Percentiles rank a stretch among this genome's conserved stretches.
These are phyloP conservation scores for Talinum fruticosum DNA, from an alignment of 148 eudicot genomes.

Conservation along the genomic window DNA sequence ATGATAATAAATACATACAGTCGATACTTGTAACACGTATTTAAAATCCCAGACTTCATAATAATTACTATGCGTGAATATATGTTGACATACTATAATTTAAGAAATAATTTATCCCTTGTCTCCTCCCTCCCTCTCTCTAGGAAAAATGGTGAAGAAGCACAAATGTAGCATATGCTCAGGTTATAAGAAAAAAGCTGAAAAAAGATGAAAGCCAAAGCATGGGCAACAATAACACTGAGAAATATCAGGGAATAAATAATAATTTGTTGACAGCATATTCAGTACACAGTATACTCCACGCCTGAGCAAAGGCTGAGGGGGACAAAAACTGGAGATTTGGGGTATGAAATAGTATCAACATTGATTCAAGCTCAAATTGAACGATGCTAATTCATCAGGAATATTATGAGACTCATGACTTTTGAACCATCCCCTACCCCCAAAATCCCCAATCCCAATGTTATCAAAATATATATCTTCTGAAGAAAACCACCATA, in stretches of 20 bases:
- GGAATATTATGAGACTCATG: neutral
- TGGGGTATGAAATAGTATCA: neutral
- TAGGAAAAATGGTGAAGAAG: too few relatives aligned
- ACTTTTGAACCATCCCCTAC: neutral
- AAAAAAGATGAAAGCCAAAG: neutral
- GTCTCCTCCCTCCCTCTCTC: too few relatives aligned
- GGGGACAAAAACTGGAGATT: neutral
- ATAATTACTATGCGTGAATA: too few relatives aligned
- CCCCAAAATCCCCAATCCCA: too few relatives aligned
- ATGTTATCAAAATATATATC: neutral
- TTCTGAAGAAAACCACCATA: too few relatives aligned
- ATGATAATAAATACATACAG: too few relatives aligned
- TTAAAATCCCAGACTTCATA: too few relatives aligned
- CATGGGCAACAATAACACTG: neutral
- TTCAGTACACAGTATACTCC: too few relatives aligned
- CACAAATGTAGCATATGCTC: neutral
- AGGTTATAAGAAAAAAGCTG: neutral
- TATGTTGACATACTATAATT: too few relatives aligned
- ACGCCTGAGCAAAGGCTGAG: too few relatives aligned
- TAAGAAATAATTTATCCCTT: too few relatives aligned
- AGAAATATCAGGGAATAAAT: neutral
- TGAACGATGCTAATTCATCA: slow-evolving; percentile 13
- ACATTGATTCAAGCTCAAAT: neutral
- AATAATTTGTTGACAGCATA: neutral
- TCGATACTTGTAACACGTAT: too few relatives aligned